Conservation (phyloP, 2,329 filamentous ascomycete species). For the Corynespora cassiicola region DNA sequence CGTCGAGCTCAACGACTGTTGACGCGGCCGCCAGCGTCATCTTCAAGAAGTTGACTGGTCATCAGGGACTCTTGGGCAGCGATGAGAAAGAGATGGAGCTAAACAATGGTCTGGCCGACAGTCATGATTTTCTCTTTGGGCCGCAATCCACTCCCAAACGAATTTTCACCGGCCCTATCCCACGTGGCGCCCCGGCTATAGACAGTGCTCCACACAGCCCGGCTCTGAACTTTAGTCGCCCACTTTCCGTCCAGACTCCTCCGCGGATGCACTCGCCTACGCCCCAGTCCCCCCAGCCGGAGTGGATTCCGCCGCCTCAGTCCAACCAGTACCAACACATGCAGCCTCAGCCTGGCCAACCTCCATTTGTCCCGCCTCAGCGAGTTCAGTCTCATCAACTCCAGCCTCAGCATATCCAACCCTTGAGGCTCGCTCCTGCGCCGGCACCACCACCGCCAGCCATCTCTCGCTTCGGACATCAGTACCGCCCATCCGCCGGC, state of each 20-base stretch:
- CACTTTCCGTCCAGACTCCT: conserved; percentile 9
- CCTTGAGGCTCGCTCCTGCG: conserved; percentile 3
- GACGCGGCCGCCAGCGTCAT: conserved; percentile 27
- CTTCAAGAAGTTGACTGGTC: conserved; percentile 33
- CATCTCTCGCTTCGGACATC: conserved; percentile 21
- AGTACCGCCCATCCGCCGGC: conserved; percentile 25
- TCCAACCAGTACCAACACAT: too few species aligned
- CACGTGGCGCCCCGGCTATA: too few species aligned
- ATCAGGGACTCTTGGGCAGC: conserved; percentile 17
- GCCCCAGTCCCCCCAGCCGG: too few species aligned
- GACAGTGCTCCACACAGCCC: background rate
- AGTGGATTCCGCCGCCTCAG: too few species aligned
- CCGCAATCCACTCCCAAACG: conserved; percentile 12
- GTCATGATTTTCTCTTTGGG: conserved; percentile 35
- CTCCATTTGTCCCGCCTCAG: too few species aligned
- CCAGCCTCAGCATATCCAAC: conserved; percentile 1
- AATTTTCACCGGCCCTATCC: conserved; percentile 15
- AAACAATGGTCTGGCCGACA: conserved; percentile 28
- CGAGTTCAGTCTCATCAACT: conserved; percentile 6
- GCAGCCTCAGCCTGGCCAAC: too few species aligned
- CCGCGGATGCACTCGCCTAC: too few species aligned
- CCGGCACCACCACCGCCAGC: conserved; percentile 10
- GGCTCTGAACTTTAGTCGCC: conserved; percentile 18
- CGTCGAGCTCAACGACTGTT: background rate
- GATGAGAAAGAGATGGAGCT: conserved; percentile 22